Evolutionary conservation across 441 rosid species (phyloP).

Genomic region (Cnidoscolus chayamansa): DNA sequence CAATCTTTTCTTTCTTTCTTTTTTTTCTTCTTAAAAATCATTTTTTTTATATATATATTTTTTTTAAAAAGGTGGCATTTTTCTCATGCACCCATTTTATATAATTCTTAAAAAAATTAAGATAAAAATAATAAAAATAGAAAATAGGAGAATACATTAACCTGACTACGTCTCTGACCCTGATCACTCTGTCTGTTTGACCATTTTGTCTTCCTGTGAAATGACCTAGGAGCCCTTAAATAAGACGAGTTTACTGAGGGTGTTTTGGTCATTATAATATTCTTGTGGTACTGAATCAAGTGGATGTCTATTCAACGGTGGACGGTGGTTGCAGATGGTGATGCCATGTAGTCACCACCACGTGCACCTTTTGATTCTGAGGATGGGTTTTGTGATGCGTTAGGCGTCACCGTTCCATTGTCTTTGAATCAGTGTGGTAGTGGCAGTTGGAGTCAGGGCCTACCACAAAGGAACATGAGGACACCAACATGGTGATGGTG

Average conservation of each 20-base stretch:
- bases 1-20: background rate
- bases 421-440: conserved; percentile 13
- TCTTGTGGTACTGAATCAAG: conserved; percentile 30
- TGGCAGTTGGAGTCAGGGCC: background rate
- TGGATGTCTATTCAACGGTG: conserved; percentile 21
- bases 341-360: background rate
- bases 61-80: background rate
- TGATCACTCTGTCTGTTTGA: conserved; percentile 18
- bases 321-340: background rate
- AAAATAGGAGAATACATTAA: background rate
- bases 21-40: background rate
- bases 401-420: conserved; percentile 22
- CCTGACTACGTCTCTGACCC: conserved; percentile 24
- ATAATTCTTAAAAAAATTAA: no score
- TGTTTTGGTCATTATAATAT: background rate
- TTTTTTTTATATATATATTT: background rate
- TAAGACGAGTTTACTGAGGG: background rate
- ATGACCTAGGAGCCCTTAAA: conserved; percentile 18
- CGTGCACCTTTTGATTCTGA: background rate
- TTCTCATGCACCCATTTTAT: no score
- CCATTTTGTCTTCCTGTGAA: conserved; percentile 21
- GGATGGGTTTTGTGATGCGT: conserved; percentile 22
- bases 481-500: no score
- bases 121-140: background rate
- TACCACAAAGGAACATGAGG: no score